Conservation (phyloP, 257 asterid species). For the Avicennia marina region DNA sequence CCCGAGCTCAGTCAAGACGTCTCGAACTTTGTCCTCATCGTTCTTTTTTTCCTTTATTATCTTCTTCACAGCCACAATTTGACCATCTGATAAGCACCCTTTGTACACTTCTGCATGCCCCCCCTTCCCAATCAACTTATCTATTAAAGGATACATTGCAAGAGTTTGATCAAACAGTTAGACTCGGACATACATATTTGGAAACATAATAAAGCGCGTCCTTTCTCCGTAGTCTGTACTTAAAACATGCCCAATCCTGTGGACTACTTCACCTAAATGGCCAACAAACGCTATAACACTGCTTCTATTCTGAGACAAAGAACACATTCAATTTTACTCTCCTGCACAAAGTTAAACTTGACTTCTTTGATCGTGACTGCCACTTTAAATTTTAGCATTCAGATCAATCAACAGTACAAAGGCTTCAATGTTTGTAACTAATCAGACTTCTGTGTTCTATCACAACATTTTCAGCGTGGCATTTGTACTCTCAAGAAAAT, state of each 20-base stretch:
- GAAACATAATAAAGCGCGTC: too few species aligned
- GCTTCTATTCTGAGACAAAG: too few species aligned
- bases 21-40: constrained; percentile 73
- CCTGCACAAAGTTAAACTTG: constrained; percentile 11
- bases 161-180: constrained; percentile 21
- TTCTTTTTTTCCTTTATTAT: constrained; percentile 54
- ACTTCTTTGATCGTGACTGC: constrained; percentile 8
- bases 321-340: too few species aligned
- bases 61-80: constrained; percentile 83
- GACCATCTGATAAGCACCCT: constrained; percentile 72
- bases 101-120: constrained; percentile 95
- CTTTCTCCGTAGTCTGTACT: too few species aligned
- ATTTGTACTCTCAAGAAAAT: too few species aligned
- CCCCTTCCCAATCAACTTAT: constrained; percentile 80
- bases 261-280: too few species aligned
- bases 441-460: neutral
- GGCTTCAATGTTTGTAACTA: neutral
- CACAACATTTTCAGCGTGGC: neutral
- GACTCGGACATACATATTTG: too few species aligned
- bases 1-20: constrained; percentile 89
- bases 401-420: neutral
- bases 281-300: too few species aligned
- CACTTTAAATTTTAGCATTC: neutral
- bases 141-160: constrained; percentile 27
- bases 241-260: too few species aligned